Evolutionary conservation across 129 eudicot genomes (phyloP).

Genomic region (Chrysanthemum lavandulifolium): DNA sequence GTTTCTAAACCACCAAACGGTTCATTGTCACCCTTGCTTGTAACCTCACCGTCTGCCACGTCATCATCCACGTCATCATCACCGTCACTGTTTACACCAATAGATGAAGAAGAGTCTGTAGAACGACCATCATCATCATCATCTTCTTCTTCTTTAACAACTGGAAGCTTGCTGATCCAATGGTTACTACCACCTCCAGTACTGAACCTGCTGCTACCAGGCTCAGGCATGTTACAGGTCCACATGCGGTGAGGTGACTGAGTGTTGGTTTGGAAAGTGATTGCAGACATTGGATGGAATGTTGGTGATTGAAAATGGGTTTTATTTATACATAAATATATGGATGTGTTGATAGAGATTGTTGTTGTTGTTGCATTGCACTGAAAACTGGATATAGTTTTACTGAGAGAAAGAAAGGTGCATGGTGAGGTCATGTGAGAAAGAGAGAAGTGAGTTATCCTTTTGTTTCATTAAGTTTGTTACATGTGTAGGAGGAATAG

Average conservation of each 20-base stretch:
- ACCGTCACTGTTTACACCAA: slow-evolving; percentile 63
- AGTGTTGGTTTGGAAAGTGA: slow-evolving; percentile 37
- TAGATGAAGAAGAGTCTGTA: slow-evolving; percentile 45
- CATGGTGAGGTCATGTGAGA: neutral
- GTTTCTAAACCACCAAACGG: slow-evolving; percentile 43
- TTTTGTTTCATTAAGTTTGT: neutral
- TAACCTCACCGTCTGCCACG: slow-evolving; percentile 16
- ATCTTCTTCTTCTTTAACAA: slow-evolving; percentile 31
- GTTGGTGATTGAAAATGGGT: neutral
- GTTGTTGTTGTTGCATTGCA: slow-evolving; percentile 5
- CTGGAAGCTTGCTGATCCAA: slow-evolving; percentile 18
- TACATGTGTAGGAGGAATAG: too few relatives aligned
- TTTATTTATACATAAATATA: neutral
- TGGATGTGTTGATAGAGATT: neutral
- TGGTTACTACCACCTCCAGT: slow-evolving; percentile 11
- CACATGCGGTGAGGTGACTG: slow-evolving; percentile 26
- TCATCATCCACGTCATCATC: too few relatives aligned
- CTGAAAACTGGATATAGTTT: slow-evolving; percentile 23
- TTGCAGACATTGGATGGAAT: slow-evolving; percentile 37
- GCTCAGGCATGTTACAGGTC: slow-evolving; percentile 25
- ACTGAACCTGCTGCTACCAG: slow-evolving; percentile 18
- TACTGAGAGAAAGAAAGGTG: slow-evolving; percentile 13
- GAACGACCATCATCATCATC: slow-evolving; percentile 6
- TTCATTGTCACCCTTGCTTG: slow-evolving; percentile 38
- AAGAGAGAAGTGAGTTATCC: slow-evolving; percentile 55